Evolutionary conservation across 2,329 filamentous ascomycete species (phyloP).

Genomic region (Xylariaceae sp.): DNA sequence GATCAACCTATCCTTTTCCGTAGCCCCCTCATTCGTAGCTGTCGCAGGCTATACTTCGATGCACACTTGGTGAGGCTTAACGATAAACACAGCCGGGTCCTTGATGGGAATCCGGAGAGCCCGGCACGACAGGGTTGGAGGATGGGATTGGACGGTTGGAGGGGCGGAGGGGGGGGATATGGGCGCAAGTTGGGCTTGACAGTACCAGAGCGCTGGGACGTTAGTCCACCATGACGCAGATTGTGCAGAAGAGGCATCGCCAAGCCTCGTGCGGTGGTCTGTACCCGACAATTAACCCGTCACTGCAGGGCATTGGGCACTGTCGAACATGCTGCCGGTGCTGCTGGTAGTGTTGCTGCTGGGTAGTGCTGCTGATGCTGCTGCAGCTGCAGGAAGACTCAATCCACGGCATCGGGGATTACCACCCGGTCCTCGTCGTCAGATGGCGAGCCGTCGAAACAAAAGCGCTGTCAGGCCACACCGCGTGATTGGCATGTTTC

Average conservation of each 20-base stretch:
- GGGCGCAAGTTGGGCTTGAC: slow-evolving; percentile 25
- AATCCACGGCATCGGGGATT: slow-evolving; percentile 22
- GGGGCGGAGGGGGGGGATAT: slow-evolving; percentile 31
- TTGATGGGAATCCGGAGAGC: slow-evolving; percentile 18
- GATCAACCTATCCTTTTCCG: slow-evolving; percentile 24
- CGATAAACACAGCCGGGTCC: slow-evolving; percentile 18
- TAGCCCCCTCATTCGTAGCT: slow-evolving; percentile 15
- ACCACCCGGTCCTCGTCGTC: slow-evolving; percentile 28
- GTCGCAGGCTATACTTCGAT: slow-evolving; percentile 11
- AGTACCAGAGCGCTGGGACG: slow-evolving; percentile 38
- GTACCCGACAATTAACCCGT: slow-evolving; percentile 30
- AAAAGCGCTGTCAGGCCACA: background rate
- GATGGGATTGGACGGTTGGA: slow-evolving; percentile 34
- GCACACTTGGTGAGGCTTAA: slow-evolving; percentile 19
- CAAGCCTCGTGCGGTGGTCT: slow-evolving; percentile 35
- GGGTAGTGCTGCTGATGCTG: slow-evolving; percentile 20
- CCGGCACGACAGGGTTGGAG: slow-evolving; percentile 18
- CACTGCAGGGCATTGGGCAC: slow-evolving; percentile 28
- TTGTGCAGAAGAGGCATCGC: slow-evolving; percentile 35
- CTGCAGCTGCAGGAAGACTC: slow-evolving; percentile 23
- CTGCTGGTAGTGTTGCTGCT: too few relatives aligned
- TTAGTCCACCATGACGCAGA: slow-evolving; percentile 38
- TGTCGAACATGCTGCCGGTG: slow-evolving; percentile 17
- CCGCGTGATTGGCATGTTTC: background rate
- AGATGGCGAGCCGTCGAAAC: background rate